phyloP scores from a whole-genome alignment of 108 stramenopile species.

The Mayamaea pseudoterrestris region DNA sequence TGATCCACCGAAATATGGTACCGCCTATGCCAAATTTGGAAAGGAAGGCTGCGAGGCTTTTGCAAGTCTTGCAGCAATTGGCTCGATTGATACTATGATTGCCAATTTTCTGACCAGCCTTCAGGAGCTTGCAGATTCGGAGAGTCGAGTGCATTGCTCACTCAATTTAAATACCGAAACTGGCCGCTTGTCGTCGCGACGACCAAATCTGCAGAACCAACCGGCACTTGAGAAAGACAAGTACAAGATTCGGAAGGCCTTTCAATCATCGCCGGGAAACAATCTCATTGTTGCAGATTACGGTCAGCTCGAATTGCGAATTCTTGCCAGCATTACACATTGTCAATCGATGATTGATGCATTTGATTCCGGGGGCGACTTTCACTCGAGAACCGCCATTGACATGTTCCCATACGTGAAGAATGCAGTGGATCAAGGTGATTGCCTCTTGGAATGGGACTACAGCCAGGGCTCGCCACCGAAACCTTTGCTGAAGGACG shows the following conservation, averaged over 20 bases:
- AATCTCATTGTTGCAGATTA: slow-evolving; percentile 97
- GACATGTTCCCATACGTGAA: slow-evolving; percentile 97
- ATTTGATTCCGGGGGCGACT: slow-evolving; percentile 94
- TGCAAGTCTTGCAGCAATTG: slow-evolving; percentile 74
- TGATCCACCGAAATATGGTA: slow-evolving; percentile 83
- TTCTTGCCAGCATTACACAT: slow-evolving; percentile 92
- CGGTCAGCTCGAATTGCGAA: slow-evolving; percentile 94
- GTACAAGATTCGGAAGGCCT: slow-evolving; percentile 88
- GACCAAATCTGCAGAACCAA: slow-evolving; percentile 98
- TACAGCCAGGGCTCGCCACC: slow-evolving; percentile 82
- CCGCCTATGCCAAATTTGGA: slow-evolving; percentile 77
- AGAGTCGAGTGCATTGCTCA: slow-evolving; percentile 91
- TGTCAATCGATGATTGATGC: slow-evolving; percentile 97
- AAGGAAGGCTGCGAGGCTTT: slow-evolving; percentile 89
- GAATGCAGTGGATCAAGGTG: slow-evolving; percentile 83
- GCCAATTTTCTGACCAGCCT: slow-evolving; percentile 79
- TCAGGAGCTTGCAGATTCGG: slow-evolving; percentile 77
- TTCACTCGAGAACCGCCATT: slow-evolving; percentile 95
- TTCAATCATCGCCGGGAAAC: slow-evolving; percentile 84
- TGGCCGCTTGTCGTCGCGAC: slow-evolving; percentile 88
- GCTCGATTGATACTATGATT: slow-evolving; percentile 96
- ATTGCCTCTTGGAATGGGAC: slow-evolving; percentile 98
- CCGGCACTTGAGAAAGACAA: slow-evolving; percentile 98
- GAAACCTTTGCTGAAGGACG: slow-evolving; percentile 93
- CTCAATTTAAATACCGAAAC: slow-evolving; percentile 99